A percentile compares a stretch with the other conserved stretches of the same genome.
These are phyloP conservation scores for Cladosporium phlei DNA, from an alignment of 2,329 filamentous ascomycete genomes.

Conservation along the genomic window DNA sequence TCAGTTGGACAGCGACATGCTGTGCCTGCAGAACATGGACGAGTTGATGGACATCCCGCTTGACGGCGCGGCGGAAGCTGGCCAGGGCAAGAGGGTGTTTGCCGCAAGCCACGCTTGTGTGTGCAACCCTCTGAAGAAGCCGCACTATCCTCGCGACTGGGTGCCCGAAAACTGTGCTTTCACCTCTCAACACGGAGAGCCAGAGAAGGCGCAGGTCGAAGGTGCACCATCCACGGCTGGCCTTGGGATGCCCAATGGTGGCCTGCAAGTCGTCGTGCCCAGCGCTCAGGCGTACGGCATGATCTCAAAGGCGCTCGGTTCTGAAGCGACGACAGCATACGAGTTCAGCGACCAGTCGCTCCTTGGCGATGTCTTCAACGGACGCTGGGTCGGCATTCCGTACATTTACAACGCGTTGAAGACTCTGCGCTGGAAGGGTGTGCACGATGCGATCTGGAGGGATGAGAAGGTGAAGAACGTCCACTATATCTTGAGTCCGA, in stretches of 20 bases:
- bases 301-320: constrained; percentile 46
- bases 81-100: constrained; percentile 63
- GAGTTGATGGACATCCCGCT: constrained; percentile 81
- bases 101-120: constrained; percentile 80
- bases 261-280: constrained; percentile 58
- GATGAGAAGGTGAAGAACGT: constrained; percentile 59
- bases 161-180: constrained; percentile 58
- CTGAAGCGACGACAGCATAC: constrained; percentile 45
- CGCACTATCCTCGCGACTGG: constrained; percentile 75
- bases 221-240: constrained; percentile 49
- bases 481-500: constrained; percentile 58
- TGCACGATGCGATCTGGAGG: constrained; percentile 57
- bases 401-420: constrained; percentile 60
- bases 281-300: constrained; percentile 48
- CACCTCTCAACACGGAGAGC: constrained; percentile 51
- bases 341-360: constrained; percentile 59
- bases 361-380: constrained; percentile 53
- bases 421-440: constrained; percentile 52
- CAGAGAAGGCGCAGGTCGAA: constrained; percentile 47
- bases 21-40: constrained; percentile 80
- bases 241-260: constrained; percentile 56
- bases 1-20: constrained; percentile 84
- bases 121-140: constrained; percentile 74
- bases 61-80: constrained; percentile 52
- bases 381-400: constrained; percentile 55